Conservation (phyloP, 176 grass and related monocot species). For the Aegilops speltoides region DNA sequence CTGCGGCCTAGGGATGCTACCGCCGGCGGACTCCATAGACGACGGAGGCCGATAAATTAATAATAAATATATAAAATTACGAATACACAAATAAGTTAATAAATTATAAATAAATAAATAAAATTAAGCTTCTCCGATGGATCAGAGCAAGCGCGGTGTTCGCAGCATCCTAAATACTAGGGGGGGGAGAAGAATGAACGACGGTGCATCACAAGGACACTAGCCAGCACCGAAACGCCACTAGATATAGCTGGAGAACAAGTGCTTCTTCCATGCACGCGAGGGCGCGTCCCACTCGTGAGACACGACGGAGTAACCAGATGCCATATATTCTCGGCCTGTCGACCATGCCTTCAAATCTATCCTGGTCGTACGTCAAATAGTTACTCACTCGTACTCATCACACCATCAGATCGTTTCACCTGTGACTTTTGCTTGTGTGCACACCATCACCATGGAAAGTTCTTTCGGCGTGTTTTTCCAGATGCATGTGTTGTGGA, state of each 20-base stretch:
- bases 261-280: constrained; percentile 4
- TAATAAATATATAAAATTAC: constrained; percentile 38
- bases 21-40: constrained; percentile 41
- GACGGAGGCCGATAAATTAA: constrained; percentile 27
- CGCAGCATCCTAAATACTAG: background rate
- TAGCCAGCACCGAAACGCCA: background rate
- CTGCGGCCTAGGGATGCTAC: background rate
- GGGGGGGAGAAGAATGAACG: background rate
- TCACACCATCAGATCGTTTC: background rate
- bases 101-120: constrained; percentile 41
- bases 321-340: background rate
- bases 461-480: background rate
- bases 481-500: background rate
- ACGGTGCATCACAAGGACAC: background rate
- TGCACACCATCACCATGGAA: too few species aligned
- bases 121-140: background rate
- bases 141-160: constrained; percentile 29
- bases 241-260: background rate
- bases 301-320: constrained; percentile 22
- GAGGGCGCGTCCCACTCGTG: constrained; percentile 22
- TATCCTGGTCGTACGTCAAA: background rate
- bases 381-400: background rate
- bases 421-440: background rate
- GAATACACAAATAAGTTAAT: constrained; percentile 20
- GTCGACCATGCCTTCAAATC: background rate